phyloP scores from a whole-genome alignment of 768 basidiomycete species.

The Xanthoconium stramineum region DNA sequence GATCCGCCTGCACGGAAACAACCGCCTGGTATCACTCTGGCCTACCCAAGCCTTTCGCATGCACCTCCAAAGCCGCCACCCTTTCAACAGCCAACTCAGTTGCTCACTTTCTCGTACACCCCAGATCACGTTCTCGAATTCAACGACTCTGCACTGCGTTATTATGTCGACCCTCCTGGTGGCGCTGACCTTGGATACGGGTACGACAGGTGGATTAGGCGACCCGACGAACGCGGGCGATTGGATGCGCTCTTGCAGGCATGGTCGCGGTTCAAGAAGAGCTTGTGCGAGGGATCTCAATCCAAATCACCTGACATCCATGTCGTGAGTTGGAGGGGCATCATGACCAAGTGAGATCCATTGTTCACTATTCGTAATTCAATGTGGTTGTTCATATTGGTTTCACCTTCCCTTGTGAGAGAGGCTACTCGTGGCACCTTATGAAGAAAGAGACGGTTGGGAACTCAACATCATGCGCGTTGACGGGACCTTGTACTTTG shows the following conservation, averaged over 20 bases:
- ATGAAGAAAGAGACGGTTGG: constrained; percentile 78
- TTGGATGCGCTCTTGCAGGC: constrained; percentile 67
- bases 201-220: constrained; percentile 69
- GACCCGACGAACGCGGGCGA: constrained; percentile 62
- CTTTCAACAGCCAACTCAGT: constrained; percentile 68
- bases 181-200: constrained; percentile 66
- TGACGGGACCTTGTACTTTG: constrained; percentile 67
- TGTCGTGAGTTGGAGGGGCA: constrained; percentile 73
- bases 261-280: constrained; percentile 41
- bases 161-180: constrained; percentile 64
- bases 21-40: constrained; percentile 3
- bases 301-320: constrained; percentile 41
- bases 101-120: constrained; percentile 73
- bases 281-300: constrained; percentile 29
- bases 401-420: constrained; percentile 33
- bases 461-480: constrained; percentile 81
- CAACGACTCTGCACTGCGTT: constrained; percentile 65
- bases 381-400: constrained; percentile 10
- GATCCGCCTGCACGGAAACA: constrained; percentile 7
- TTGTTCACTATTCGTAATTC: neutral
- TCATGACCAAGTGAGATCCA: constrained; percentile 72
- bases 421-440: constrained; percentile 79
- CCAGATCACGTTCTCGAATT: constrained; percentile 56
- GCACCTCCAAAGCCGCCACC: constrained; percentile 31
- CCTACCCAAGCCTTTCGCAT: constrained; percentile 25